Evolutionary conservation across 495 filamentous ascomycete species (phyloP).

Genomic region (Pyronema domesticum): DNA sequence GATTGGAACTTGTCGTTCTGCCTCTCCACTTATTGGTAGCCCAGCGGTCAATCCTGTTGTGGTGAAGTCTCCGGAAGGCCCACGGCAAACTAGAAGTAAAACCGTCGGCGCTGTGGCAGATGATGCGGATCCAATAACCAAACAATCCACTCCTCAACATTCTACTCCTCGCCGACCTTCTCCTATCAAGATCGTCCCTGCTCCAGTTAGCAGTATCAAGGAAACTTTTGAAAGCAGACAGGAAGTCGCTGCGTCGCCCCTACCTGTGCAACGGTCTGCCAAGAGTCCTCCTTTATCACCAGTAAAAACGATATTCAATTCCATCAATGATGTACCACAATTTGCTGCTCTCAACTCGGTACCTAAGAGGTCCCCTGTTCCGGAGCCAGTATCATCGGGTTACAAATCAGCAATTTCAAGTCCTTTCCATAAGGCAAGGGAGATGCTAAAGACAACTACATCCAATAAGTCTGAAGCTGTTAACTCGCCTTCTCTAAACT

Average conservation of each 20-base stretch:
- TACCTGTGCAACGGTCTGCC: not conserved
- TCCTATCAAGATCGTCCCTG: conserved; percentile 1
- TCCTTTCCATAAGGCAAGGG: conserved; percentile 21
- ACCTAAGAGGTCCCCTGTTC: not conserved
- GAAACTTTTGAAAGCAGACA: not conserved
- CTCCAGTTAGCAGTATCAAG: not conserved
- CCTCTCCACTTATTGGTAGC: too few species aligned
- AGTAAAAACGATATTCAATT: not conserved
- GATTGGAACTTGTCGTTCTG: too few species aligned
- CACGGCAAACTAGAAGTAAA: conserved; percentile 10
- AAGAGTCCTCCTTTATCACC: not conserved
- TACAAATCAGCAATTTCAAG: conserved; percentile 22
- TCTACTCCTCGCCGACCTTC: not conserved
- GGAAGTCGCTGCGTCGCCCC: not conserved
- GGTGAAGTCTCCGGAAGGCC: not conserved
- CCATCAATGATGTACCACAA: conserved; percentile 1
- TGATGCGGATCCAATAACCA: not conserved
- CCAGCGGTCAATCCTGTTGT: not conserved
- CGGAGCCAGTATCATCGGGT: conserved; percentile 17
- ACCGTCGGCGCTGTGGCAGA: conserved; percentile 1
- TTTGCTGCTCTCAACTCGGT: conserved; percentile 1
- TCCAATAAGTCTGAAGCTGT: conserved; percentile 18
- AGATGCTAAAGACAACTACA: conserved; percentile 31
- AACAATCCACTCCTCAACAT: not conserved
- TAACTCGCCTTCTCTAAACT: conserved; percentile 11